Base-by-base conservation (phyloP, 306 rosid species). In the Prunus mira region DNA sequence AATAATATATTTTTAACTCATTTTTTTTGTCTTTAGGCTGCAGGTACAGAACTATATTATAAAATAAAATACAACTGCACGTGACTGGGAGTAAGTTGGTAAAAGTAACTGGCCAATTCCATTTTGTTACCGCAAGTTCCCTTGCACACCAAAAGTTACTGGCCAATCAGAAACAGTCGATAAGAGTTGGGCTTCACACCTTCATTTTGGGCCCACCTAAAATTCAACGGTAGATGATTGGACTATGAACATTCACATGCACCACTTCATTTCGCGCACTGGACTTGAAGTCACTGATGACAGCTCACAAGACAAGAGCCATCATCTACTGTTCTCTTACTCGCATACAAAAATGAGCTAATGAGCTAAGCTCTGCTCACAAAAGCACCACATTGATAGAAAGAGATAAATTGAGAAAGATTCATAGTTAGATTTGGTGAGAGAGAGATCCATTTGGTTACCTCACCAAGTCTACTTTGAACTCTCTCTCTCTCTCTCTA, bases 221-320 rank as follows among this genome's bases (percentile, higher is more conserved):
- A 30, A 38, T 25, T 25, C 19, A 17, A 49, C 12, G 56, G 76
- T 69, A 6, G 51, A 9, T 75, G 80, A 70, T 75, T 69, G 73
- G 76, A 32, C 63, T 30, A 22, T 41, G 32, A 65, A 27, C 11
- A 12, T 41, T 22, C 58, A 62, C 67, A 13, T 55, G 72, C 70
- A 64, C 19, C 34, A 63, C 65, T 79, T 15, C 54, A 54, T 46
- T 41, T 41, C 45, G 28, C 49, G 32, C 71, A 38, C 20, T 43
- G 34, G 5, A 65, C 70, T 14, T 41, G 28, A n/a, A 54, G 30
- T 9, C 73, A 63, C 51, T 63, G 82, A 80, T 63, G 82, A 80
- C 87, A 83, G 81, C 84, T 83, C 84, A 83, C 79, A 28, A 60
- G 43, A 83, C 79, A 28, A 60, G 43, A 73, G 79, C 72, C 84